Conservation (phyloP, 2,329 filamentous ascomycete species). For the Aspergillus piperis region DNA sequence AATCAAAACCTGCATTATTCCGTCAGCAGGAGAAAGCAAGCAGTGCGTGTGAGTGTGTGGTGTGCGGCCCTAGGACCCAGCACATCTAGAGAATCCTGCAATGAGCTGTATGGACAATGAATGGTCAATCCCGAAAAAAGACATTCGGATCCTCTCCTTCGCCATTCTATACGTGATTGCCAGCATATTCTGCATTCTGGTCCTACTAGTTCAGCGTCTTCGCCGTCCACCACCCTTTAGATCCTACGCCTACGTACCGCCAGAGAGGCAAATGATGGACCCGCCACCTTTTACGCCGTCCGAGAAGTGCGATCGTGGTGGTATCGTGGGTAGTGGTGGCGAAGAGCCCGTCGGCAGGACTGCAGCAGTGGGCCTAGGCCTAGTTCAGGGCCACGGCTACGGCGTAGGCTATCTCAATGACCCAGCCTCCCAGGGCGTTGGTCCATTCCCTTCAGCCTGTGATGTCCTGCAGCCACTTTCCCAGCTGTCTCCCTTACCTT, state of each 20-base stretch:
- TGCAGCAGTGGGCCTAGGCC: constrained; percentile 14
- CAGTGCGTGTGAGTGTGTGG: background rate
- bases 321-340: constrained; percentile 14
- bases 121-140: constrained; percentile 10
- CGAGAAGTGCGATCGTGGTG: constrained; percentile 13
- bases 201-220: constrained; percentile 22
- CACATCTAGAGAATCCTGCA: constrained; percentile 3
- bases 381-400: constrained; percentile 10
- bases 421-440: constrained; percentile 3
- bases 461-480: constrained; percentile 30
- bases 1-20: background rate
- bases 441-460: constrained; percentile 25
- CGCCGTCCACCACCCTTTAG: constrained; percentile 19
- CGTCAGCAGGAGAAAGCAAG: background rate
- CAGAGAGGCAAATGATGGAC: constrained; percentile 27
- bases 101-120: constrained; percentile 20
- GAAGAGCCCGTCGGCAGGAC: constrained; percentile 13
- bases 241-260: constrained; percentile 7
- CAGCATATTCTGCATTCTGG: constrained; percentile 21
- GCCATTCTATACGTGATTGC: constrained; percentile 20
- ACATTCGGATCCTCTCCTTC: constrained; percentile 15
- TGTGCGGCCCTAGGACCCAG: background rate
- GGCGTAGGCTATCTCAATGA: constrained; percentile 7
- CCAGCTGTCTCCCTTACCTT: constrained; percentile 22
- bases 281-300: constrained; percentile 11